Evolutionary conservation across 441 rosid genomes (phyloP), one percentile per base, ranked within the genome.

Genomic region (Rhodomyrtus psidioides): DNA sequence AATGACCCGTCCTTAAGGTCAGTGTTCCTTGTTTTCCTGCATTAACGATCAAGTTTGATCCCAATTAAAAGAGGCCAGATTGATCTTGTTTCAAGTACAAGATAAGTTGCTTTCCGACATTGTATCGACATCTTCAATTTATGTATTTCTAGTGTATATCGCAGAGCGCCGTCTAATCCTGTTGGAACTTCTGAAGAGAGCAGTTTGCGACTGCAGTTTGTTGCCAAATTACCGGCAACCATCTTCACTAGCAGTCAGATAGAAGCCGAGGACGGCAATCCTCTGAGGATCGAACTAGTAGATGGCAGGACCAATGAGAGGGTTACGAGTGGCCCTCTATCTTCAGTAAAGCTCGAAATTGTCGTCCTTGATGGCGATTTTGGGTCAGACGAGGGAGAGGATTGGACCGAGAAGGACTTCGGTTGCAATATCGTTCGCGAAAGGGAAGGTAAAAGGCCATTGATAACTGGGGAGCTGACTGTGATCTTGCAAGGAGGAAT

Each of bases 361-460:
- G 88, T 94, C 8, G 97, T 89, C 26, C 90, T 97, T 15, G n/a
- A 93, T 49, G 96, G 90, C 26, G 95, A 94, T 51, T 95, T 95
- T 54, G 88, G 91, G 51, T 82, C 82, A 2, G 92, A 91, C 46
- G 93, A 90, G 5, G 84, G 56, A 42, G 95, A 94, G 58, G 85
- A 89, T 53, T 97, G 98, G 98, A 87, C 88, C 2, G 92, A 86
- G 46, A 89, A 51, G 6, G 95, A 91, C 19, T 96, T 96, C 90
- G 85, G 55, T 42, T 84, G 89, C 26, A 89, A 83, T 46, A 83
- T 95, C 83, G 79, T 93, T 42, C 91, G 90, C 0, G 92, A 94
- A 90, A 91, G 99, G 13, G 91, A 93, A 42, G 96, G 95, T 5
- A 93, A 86, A 89, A 91, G 92, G 86, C 98, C 98, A 3, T 59